phyloP scores from a whole-genome alignment of 2,329 filamentous ascomycete species.

The Lecanosticta acicola region DNA sequence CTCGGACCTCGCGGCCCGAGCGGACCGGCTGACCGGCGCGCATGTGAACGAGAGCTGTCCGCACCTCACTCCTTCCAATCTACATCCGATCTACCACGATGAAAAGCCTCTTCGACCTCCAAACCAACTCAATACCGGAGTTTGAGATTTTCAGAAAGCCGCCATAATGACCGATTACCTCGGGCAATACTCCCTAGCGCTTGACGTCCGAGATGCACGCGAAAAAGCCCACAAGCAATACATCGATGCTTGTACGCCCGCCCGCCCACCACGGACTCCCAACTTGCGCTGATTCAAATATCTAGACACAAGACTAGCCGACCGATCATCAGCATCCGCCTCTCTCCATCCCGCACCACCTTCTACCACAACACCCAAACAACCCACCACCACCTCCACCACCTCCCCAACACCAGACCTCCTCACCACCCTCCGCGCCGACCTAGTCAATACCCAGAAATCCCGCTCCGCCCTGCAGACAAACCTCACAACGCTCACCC shows the following conservation, averaged over 20 bases:
- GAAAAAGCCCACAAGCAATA: constrained; percentile 62
- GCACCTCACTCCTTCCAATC: too few species aligned
- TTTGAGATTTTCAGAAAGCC: too few species aligned
- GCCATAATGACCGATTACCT: too few species aligned
- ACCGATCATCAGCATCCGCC: constrained; percentile 35
- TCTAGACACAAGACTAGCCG: constrained; percentile 43
- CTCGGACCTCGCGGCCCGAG: too few species aligned
- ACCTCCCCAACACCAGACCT: constrained; percentile 46
- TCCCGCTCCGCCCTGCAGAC: constrained; percentile 67
- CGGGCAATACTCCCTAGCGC: constrained; percentile 72
- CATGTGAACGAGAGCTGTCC: too few species aligned
- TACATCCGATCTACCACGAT: too few species aligned
- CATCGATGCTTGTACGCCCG: constrained; percentile 67
- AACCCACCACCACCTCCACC: constrained; percentile 44
- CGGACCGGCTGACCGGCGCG: too few species aligned
- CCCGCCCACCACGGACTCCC: constrained; percentile 1
- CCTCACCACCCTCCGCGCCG: constrained; percentile 49
- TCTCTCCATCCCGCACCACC: constrained; percentile 5
- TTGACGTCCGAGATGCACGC: constrained; percentile 65
- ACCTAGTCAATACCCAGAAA: constrained; percentile 71
- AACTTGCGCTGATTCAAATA: constrained; percentile 5
- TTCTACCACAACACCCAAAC: constrained; percentile 8
- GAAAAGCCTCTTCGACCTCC: too few species aligned
- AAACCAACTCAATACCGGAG: too few species aligned
- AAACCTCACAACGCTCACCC: constrained; percentile 56